phyloP scores from a whole-genome alignment of 768 basidiomycete species.

The Strobilomyces echinocephalus region DNA sequence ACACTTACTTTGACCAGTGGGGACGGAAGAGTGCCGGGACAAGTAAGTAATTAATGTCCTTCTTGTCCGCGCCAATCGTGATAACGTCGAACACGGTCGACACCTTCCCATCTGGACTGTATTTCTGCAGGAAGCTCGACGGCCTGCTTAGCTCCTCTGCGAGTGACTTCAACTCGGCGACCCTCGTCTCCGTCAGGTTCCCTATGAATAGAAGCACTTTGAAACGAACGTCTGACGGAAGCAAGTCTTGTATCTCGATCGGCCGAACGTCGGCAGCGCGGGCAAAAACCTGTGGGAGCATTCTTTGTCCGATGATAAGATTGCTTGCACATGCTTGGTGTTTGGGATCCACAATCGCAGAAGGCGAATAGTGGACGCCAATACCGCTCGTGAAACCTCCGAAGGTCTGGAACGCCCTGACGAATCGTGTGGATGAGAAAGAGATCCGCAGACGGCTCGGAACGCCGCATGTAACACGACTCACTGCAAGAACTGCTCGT shows the following conservation, averaged over 20 bases:
- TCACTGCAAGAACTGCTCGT: constrained; percentile 35
- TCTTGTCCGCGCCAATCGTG: constrained; percentile 30
- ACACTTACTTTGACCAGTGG: constrained; percentile 42
- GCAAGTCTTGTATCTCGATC: constrained; percentile 37
- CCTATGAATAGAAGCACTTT: constrained; percentile 36
- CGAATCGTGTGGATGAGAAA: neutral
- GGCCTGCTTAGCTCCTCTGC: constrained; percentile 26
- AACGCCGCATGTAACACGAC: neutral
- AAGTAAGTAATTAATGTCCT: constrained; percentile 29
- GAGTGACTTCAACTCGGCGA: constrained; percentile 19
- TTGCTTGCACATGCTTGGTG: constrained; percentile 30
- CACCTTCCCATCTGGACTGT: constrained; percentile 14
- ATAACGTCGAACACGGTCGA: constrained; percentile 31
- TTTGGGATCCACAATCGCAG: constrained; percentile 30
- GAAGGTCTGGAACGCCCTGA: constrained; percentile 35
- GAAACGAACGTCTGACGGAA: constrained; percentile 37
- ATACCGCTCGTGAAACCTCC: constrained; percentile 36
- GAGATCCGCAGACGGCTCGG: neutral
- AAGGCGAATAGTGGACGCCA: constrained; percentile 39
- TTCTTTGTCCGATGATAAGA: constrained; percentile 36
- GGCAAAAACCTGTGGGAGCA: constrained; percentile 34
- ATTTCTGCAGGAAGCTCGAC: constrained; percentile 28
- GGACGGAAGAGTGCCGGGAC: constrained; percentile 33
- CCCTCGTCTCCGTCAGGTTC: constrained; percentile 18
- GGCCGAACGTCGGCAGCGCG: constrained; percentile 35